phyloP scores from a whole-genome alignment of 2,329 filamentous ascomycete genomes.

The Xylaria sp. region DNA sequence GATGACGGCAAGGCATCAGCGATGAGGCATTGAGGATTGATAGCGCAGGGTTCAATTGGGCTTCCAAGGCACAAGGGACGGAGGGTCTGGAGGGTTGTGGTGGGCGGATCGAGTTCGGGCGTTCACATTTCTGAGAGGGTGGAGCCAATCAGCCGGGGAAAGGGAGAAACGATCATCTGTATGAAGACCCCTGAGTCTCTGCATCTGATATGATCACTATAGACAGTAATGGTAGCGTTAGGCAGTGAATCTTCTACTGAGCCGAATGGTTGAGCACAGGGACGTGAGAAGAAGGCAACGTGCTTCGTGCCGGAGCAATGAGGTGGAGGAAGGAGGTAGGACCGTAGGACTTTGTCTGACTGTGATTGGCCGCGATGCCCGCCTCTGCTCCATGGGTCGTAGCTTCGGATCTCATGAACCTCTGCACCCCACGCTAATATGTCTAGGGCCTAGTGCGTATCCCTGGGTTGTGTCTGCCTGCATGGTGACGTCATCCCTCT shows the following conservation, averaged over 20 bases:
- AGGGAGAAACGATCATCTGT: not conserved
- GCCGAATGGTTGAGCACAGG: not conserved
- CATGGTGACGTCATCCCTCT: too few species aligned
- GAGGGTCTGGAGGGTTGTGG: too few species aligned
- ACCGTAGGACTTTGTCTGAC: slow-evolving; percentile 6
- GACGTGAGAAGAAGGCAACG: not conserved
- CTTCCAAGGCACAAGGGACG: slow-evolving; percentile 1
- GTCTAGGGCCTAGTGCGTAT: too few species aligned
- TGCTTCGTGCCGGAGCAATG: too few species aligned
- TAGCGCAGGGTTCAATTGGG: not conserved
- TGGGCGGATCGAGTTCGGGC: too few species aligned
- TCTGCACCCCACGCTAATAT: too few species aligned
- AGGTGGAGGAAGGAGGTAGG: too few species aligned
- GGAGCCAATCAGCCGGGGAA: slow-evolving; percentile 3
- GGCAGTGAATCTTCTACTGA: not conserved
- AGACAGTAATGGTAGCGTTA: too few species aligned
- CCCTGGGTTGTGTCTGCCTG: too few species aligned
- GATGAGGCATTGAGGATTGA: slow-evolving; percentile 15
- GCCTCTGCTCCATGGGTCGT: too few species aligned
- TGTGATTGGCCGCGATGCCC: slow-evolving; percentile 3
- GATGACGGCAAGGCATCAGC: slow-evolving; percentile 12
- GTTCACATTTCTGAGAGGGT: not conserved
- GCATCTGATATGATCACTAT: too few species aligned
- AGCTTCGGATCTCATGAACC: not conserved
- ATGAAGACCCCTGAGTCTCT: too few species aligned